Evolutionary conservation across 768 basidiomycete species (phyloP).

Genomic region (Tephrocybe sp.): DNA sequence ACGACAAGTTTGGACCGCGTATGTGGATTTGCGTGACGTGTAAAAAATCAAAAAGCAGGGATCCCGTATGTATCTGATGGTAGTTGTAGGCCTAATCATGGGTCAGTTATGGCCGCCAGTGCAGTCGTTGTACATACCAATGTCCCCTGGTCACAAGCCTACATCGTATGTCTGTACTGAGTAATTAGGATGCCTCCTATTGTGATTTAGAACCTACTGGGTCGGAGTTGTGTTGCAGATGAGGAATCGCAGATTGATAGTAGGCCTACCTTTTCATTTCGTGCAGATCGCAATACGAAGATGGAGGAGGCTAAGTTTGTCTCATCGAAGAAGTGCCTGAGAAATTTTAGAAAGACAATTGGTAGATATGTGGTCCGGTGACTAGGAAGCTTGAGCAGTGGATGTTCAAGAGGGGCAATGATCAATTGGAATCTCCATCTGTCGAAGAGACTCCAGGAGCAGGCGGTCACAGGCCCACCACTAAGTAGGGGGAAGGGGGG

Average conservation of each 20-base stretch:
- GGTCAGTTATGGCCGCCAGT: too few species aligned
- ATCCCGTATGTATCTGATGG: not conserved
- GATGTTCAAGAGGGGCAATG: not conserved
- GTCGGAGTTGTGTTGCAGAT: not conserved
- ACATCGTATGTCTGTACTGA: not conserved
- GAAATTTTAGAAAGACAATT: constrained; percentile 1
- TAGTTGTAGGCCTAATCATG: not conserved
- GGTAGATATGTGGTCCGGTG: not conserved
- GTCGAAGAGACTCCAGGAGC: not conserved
- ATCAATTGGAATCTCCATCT: constrained; percentile 2
- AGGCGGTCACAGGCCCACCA: too few species aligned
- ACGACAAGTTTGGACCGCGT: not conserved
- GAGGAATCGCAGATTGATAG: not conserved
- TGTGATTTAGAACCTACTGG: not conserved
- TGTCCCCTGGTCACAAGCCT: too few species aligned
- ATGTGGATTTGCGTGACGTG: too few species aligned
- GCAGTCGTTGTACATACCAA: too few species aligned
- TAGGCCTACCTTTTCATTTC: not conserved
- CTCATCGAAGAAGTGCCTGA: not conserved
- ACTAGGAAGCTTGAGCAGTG: not conserved
- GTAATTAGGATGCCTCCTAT: not conserved
- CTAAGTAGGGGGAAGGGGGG: not conserved
- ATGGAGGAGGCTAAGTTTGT: constrained; percentile 3
- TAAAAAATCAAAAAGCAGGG: too few species aligned
- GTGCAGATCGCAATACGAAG: constrained; percentile 2